Evolutionary conservation across 1,284 basidiomycete species (phyloP), one percentile per base, ranked within the genome.

Genomic region (Sporisorium iseilematis-ciliati): DNA sequence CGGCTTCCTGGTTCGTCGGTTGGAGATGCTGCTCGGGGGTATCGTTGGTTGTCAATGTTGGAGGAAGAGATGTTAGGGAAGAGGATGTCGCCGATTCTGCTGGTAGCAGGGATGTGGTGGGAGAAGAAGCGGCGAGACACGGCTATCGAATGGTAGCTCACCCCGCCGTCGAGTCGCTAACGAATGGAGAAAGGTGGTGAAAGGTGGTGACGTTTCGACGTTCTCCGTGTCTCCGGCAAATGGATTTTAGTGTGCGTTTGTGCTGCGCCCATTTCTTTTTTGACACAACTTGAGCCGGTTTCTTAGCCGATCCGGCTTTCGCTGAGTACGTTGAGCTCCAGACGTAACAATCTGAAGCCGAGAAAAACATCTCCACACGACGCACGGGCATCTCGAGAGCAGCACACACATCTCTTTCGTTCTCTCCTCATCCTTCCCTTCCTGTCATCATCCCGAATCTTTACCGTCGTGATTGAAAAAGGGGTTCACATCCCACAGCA

Each of bases 231-330:
- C n/a, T n/a, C n/a, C n/a, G n/a, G n/a, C n/a, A n/a, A n/a, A n/a
- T n/a, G n/a, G n/a, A n/a, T n/a, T n/a, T n/a, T n/a, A n/a, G n/a
- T n/a, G n/a, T 38, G 11, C 4, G 14, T 38, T 38, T 38, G 35
- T 40, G 35, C 33, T 35, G 49, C 31, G 20, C 49, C 1, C 4
- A 21, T 7, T 29, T 26, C 12, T 46, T 46, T 26, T 48, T 48
- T n/a, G 5, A 16, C 43, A 8, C 23, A 49, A 49, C 18, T 29
- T 33, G 29, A 20, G n/a, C 48, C 48, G 48, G 49, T 41, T 25
- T 14, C n/a, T 60, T 53, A 35, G 51, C 58, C 61, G 54, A 57
- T 26, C 48, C 54, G 31, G 51, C 29, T 25, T 46, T 40, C n/a
- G 29, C 16, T 38, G 25, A 26, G n/a, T 23, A 25, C 16, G 25